A percentile compares a stretch with the other conserved stretches of the same genome.
phyloP scores from a whole-genome alignment of 495 filamentous ascomycete species.

The Polyplosphaeria fusca region DNA sequence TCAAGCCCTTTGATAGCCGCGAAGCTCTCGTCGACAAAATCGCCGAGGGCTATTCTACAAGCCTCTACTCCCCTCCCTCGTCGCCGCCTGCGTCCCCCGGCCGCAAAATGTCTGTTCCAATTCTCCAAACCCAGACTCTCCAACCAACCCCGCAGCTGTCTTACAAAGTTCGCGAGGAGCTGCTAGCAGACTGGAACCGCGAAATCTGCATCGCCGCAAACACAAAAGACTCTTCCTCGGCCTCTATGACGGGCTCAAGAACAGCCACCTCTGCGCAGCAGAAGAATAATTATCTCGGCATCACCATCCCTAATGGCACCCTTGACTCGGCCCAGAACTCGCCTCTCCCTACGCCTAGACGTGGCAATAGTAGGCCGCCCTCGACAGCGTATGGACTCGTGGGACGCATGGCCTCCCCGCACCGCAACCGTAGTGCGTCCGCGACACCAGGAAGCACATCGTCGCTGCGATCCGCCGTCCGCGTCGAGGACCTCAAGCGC shows the following conservation, averaged over 20 bases:
- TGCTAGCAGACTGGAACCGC: slow-evolving; percentile 74
- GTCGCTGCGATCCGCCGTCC: slow-evolving; percentile 64
- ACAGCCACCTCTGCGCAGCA: slow-evolving; percentile 17
- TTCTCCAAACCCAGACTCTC: slow-evolving; percentile 41
- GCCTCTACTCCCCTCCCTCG: slow-evolving; percentile 56
- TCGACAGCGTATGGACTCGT: slow-evolving; percentile 34
- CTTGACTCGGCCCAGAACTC: slow-evolving; percentile 22
- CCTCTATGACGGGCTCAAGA: slow-evolving; percentile 48
- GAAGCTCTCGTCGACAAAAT: slow-evolving; percentile 66
- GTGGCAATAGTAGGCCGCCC: slow-evolving; percentile 24
- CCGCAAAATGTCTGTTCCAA: slow-evolving; percentile 59
- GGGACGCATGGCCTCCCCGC: slow-evolving; percentile 22
- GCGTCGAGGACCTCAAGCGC: slow-evolving; percentile 82
- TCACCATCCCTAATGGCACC: slow-evolving; percentile 27
- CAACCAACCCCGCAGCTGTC: slow-evolving; percentile 41
- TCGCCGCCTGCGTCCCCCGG: slow-evolving; percentile 72
- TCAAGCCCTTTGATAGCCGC: slow-evolving; percentile 66
- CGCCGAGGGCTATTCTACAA: slow-evolving; percentile 61
- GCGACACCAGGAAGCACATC: slow-evolving; percentile 54
- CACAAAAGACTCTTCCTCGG: slow-evolving; percentile 31
- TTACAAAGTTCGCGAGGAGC: slow-evolving; percentile 61
- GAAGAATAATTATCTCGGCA: slow-evolving; percentile 30
- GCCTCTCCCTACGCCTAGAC: slow-evolving; percentile 13
- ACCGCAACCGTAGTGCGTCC: slow-evolving; percentile 47
- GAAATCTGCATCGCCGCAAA: slow-evolving; percentile 62